phyloP scores from a whole-genome alignment of 495 filamentous ascomycete species.

The Annulohypoxylon maeteangense region DNA sequence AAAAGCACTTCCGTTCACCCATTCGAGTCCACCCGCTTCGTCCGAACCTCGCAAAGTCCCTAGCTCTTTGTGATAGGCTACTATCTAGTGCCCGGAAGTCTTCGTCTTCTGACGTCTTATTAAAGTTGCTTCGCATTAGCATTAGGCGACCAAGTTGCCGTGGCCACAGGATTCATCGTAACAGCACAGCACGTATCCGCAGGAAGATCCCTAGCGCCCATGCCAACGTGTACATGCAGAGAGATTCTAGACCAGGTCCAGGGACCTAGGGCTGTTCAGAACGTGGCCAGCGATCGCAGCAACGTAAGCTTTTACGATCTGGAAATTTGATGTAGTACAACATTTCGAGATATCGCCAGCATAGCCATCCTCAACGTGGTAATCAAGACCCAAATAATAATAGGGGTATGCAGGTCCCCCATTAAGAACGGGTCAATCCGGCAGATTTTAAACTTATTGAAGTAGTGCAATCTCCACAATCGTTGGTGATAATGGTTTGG shows the following conservation, averaged over 20 bases:
- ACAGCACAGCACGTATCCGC: slow-evolving; percentile 32
- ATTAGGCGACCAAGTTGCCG: slow-evolving; percentile 6
- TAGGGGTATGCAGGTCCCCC: slow-evolving; percentile 5
- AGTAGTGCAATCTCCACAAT: slow-evolving; percentile 32
- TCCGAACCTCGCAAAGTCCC: not conserved
- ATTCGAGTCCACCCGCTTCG: not conserved
- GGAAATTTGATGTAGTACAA: slow-evolving; percentile 1
- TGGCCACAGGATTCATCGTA: slow-evolving; percentile 13
- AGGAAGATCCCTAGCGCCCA: slow-evolving; percentile 23
- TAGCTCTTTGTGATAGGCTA: slow-evolving; percentile 1
- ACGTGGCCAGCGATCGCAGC: slow-evolving; percentile 9
- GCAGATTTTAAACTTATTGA: slow-evolving; percentile 21
- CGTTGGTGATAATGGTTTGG: slow-evolving; percentile 1
- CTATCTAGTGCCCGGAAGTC: not conserved
- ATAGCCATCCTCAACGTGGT: not conserved
- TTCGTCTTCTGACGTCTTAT: slow-evolving; percentile 9
- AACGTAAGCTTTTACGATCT: slow-evolving; percentile 10
- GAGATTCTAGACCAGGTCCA: not conserved
- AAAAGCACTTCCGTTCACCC: not conserved
- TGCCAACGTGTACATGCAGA: slow-evolving; percentile 15
- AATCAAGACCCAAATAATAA: slow-evolving; percentile 3
- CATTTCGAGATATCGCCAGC: slow-evolving; percentile 3
- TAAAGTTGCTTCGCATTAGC: slow-evolving; percentile 27
- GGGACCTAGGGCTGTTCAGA: slow-evolving; percentile 9
- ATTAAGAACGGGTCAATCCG: slow-evolving; percentile 17